These are phyloP conservation scores for Ascochyta fabae DNA, from an alignment of 2,329 filamentous ascomycete genomes.

Conservation along the genomic window DNA sequence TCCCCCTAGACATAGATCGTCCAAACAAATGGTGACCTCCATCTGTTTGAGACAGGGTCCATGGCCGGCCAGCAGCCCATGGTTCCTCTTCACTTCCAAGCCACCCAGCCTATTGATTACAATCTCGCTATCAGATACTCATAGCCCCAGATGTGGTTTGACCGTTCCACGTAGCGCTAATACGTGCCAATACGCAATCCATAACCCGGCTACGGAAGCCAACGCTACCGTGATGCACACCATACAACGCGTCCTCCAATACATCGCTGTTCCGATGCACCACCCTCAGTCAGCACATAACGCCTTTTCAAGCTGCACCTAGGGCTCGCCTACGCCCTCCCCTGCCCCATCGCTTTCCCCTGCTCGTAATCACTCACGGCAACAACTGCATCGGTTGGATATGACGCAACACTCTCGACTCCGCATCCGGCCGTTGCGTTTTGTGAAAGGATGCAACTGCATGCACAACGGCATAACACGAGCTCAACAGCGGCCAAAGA, in stretches of 20 bases:
- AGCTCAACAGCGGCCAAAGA: slow-evolving; percentile 25
- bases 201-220: slow-evolving; percentile 20
- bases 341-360: slow-evolving; percentile 23
- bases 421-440: slow-evolving; percentile 15
- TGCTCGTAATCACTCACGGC: slow-evolving; percentile 17
- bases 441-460: slow-evolving; percentile 17
- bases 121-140: neutral
- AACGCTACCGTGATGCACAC: slow-evolving; percentile 21
- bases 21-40: neutral
- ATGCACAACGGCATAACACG: slow-evolving; percentile 28
- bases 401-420: slow-evolving; percentile 4
- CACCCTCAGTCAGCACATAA: slow-evolving; percentile 26
- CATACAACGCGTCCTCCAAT: slow-evolving; percentile 31
- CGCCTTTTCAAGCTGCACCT: slow-evolving; percentile 17
- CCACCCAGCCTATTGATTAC: neutral
- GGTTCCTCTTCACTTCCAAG: neutral
- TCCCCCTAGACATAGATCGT: neutral
- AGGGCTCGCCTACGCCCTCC: slow-evolving; percentile 26
- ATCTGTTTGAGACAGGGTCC: neutral
- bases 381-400: slow-evolving; percentile 9
- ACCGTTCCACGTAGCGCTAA: neutral
- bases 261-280: slow-evolving; percentile 22
- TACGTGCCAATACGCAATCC: neutral
- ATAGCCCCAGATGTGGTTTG: neutral
- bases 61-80: neutral